Base-by-base conservation (phyloP, 2,329 filamentous ascomycete species). In the Fusarium sp. region DNA sequence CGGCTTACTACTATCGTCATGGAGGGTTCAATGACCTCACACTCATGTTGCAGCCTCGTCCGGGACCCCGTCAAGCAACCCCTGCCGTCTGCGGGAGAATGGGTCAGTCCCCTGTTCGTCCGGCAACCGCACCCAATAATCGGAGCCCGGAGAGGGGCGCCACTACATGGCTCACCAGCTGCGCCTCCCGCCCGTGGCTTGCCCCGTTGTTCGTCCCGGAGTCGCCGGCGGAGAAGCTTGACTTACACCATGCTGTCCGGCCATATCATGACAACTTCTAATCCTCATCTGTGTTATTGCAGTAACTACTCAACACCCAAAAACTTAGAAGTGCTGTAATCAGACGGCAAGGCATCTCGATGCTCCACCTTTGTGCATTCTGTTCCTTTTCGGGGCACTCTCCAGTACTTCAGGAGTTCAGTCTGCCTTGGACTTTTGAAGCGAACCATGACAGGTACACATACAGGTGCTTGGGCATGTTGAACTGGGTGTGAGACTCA, bases 161-260 rank as follows among this genome's bases (percentile, higher is more conserved):
- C 70, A 73, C 70, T 63, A 43, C 58, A 67, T 61, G 65, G 28
- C 63, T 65, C 71, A 69, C 55, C 23, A 23, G 63, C 75, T 76
- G 75, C 75, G 74, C 74, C 75, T 75, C 72, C 70, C 53, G 61
- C 64, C 34, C 65, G 74, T 75, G 74, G 72, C 74, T 75, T 68
- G 70, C 69, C 55, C 69, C 56, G 59, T 67, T 62, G 47, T 53
- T 65, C 42, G 46, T 60, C 64, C 60, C 71, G 70, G 72, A 72
- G 71, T 73, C 65, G 70, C 73, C 73, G 72, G 70, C 63, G 69
- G 66, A 71, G 62, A 71, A 61, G 54, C 64, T 68, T 45, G 51
- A 68, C 61, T 47, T 51, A 61, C 60, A 56, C 40, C 47, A 65
- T 40, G 38, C 55, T 51, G 20, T 60, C 58, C 53, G 59, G 56